Evolutionary conservation across 257 asterid species (phyloP), one percentile per base, ranked within the genome.

Genomic region (Cynanchum wilfordii): DNA sequence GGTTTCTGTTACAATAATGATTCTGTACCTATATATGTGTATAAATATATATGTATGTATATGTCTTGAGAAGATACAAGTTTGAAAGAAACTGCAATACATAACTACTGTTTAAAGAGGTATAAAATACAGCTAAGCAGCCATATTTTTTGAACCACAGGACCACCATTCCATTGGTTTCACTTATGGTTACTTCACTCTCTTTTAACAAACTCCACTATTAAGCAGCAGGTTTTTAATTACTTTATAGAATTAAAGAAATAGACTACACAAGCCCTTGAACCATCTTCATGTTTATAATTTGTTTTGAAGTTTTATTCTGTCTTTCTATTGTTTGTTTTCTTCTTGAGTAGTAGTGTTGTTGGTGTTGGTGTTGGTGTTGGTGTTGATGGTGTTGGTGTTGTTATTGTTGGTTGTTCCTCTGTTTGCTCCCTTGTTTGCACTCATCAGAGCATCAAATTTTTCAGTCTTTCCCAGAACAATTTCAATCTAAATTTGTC

Each of bases 381-480:
- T 33, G 38, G 3, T 1, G 0, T 1, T 33, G 38, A 5, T 33
- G 2, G 5, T 33, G n/a, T n/a, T n/a, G 38, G 38, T 33, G 38
- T 2, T 33, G 38, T 0, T 33, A 5, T 33, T 33, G 38, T 33
- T 33, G 38, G n/a, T n/a, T n/a, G n/a, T n/a, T n/a, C n/a, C n/a
- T n/a, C n/a, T n/a, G n/a, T n/a, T n/a, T n/a, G 81, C 29, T 49
- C 73, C 79, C 69, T 76, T 82, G 62, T 62, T 75, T 19, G 86
- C 79, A 38, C 77, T 82, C 89, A 87, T 87, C 74, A 89, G 76
- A n/a, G 81, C 64, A 25, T 92, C 98, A 49, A 92, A 92, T 51
- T 89, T 92, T 52, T 92, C 98, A 0, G 91, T 86, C 82, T 92
- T 92, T 78, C 86, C 92, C 71, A 90, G 82, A 78, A 90, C 89